Conservation (phyloP, 768 basidiomycete genomes). For the Lepiota venenata region DNA sequence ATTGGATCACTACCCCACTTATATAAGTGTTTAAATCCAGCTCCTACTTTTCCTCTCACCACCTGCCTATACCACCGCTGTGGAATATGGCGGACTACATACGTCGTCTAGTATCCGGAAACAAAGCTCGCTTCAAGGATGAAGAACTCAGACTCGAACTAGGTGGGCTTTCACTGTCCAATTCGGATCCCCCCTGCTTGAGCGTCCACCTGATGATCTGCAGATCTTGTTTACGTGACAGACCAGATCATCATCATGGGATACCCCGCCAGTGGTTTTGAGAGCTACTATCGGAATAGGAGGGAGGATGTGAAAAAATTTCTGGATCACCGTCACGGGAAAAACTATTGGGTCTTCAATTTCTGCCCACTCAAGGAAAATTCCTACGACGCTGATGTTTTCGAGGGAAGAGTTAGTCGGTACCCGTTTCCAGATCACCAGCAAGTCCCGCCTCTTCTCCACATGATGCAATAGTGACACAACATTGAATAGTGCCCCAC, state of each 20-base stretch:
- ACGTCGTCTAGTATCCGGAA: conserved; percentile 75
- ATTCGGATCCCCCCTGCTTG: not conserved
- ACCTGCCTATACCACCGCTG: not conserved
- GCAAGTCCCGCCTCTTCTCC: conserved; percentile 37
- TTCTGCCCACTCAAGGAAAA: conserved; percentile 83
- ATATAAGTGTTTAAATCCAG: not conserved
- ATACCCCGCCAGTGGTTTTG: conserved; percentile 78
- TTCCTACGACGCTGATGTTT: conserved; percentile 65
- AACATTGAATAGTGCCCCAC: conserved; percentile 55
- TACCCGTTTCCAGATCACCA: conserved; percentile 93
- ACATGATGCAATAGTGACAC: not conserved
- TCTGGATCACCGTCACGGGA: conserved; percentile 66
- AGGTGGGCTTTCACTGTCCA: conserved; percentile 32
- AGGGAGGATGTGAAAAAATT: conserved; percentile 75
- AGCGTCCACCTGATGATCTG: not conserved
- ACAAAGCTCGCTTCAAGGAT: conserved; percentile 77
- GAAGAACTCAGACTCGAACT: conserved; percentile 65
- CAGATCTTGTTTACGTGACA: conserved; percentile 67
- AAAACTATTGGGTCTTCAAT: conserved; percentile 88
- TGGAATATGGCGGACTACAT: conserved; percentile 58
- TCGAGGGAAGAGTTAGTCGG: conserved; percentile 72
- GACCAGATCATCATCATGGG: conserved; percentile 79
- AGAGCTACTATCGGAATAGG: conserved; percentile 76
- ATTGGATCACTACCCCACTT: not conserved
- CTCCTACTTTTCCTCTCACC: not conserved